Base-by-base conservation (phyloP, 2,329 filamentous ascomycete species). In the Alternaria sp. region DNA sequence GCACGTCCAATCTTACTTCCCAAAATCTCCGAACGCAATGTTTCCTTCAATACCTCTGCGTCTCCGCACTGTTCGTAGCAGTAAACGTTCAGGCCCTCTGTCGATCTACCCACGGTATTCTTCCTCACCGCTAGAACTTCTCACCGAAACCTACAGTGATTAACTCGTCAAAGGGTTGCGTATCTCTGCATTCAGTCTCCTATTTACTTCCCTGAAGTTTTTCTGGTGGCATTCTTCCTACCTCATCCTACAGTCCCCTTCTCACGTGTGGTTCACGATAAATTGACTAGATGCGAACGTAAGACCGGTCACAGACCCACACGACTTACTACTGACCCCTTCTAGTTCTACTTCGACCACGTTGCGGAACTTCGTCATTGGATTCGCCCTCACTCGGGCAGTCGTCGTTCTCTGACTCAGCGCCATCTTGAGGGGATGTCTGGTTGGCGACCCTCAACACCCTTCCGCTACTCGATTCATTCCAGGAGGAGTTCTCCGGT, bases 401-500 rank as follows among this genome's bases (percentile, higher is more conserved):
- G 4, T 40, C 36, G 2, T 11, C n/a, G 36, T 40, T 11, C 0
- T 40, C 36, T 2, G 36, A 3, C 5, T n/a, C 36, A 8, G 36
- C 36, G n/a, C 5, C 36, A 40, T 11, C 9, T 6, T 40, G 15
- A 17, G 15, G 36, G 4, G 36, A 40, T 5, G 36, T 17, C 36
- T 40, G 15, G 36, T 40, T 40, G 0, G 1, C 36, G 5, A 40
- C 36, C 8, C 36, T 6, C 36, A 40, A 17, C 2, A 17, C 36
- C 3, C n/a, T 3, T 40, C 36, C 36, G 36, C 36, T 40, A 40
- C 15, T 0, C 0, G 36, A 40, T 0, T 11, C n/a, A n/a, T 0
- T 2, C 5, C n/a, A 11, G 8, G 36, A 40, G 36, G 36, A 6
- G 36, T 40, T 40, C 36, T 17, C 36, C 8, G 9, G 36, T 0